A percentile compares a stretch with the other conserved stretches of the same genome.
phyloP scores from a whole-genome alignment of 768 basidiomycete genomes.

The Lactifluus volemus region DNA sequence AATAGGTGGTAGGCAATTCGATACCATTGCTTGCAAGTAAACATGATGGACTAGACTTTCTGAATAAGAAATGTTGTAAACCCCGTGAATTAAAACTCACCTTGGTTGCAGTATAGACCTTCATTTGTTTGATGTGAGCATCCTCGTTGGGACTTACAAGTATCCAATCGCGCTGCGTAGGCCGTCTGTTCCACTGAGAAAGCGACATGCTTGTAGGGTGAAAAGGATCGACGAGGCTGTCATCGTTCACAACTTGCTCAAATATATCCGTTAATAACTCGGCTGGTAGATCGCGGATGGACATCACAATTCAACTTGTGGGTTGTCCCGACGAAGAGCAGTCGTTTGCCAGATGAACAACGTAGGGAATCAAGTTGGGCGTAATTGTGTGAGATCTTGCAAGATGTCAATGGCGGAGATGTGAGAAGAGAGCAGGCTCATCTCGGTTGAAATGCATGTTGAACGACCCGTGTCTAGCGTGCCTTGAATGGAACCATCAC shows the following conservation, averaged over 20 bases:
- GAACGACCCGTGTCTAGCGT: background rate
- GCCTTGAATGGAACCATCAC: background rate
- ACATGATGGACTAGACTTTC: conserved; percentile 49
- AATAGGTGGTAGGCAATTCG: conserved; percentile 54
- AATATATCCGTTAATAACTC: conserved; percentile 69
- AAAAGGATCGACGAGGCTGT: conserved; percentile 52
- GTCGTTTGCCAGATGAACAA: background rate
- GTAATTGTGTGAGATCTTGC: background rate
- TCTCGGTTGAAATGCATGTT: too few species aligned
- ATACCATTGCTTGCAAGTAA: conserved; percentile 59
- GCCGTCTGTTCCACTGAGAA: conserved; percentile 52
- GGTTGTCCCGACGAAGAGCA: background rate
- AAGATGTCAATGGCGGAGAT: background rate
- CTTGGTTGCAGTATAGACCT: conserved; percentile 60
- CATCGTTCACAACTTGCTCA: conserved; percentile 61
- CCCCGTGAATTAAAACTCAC: conserved; percentile 29
- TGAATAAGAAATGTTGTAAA: conserved; percentile 1
- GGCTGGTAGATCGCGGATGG: conserved; percentile 40
- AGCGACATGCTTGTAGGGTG: conserved; percentile 55
- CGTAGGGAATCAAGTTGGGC: background rate
- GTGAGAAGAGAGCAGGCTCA: too few species aligned
- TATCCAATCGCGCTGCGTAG: conserved; percentile 41
- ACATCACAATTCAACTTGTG: conserved; percentile 2
- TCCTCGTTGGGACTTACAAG: conserved; percentile 54
- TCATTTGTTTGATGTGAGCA: conserved; percentile 46